Conservation (phyloP, 495 filamentous ascomycete species). For the Trypethelium eluteriae region DNA sequence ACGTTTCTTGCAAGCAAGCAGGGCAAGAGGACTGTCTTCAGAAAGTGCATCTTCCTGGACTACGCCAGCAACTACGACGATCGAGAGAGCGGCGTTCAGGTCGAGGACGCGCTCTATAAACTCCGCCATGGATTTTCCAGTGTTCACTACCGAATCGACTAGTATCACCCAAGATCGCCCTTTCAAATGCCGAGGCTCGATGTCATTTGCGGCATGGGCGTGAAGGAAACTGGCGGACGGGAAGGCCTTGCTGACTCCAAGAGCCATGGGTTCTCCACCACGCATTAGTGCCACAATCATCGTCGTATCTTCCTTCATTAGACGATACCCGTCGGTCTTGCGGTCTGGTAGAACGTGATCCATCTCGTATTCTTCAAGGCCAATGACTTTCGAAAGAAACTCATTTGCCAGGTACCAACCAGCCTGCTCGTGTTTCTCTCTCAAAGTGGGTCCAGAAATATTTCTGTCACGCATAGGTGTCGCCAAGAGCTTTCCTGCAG, state of each 20-base stretch:
- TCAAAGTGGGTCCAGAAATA: constrained; percentile 41
- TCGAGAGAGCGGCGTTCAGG: constrained; percentile 38
- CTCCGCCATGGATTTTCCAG: constrained; percentile 44
- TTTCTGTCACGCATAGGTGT: constrained; percentile 50
- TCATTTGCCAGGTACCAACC: constrained; percentile 51
- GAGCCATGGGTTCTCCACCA: constrained; percentile 60
- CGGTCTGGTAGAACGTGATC: constrained; percentile 52
- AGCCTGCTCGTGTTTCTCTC: constrained; percentile 45
- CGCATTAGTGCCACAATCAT: constrained; percentile 58
- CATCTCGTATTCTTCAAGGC: constrained; percentile 47
- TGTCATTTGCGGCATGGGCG: constrained; percentile 42
- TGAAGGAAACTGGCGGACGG: constrained; percentile 51
- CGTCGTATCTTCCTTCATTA: constrained; percentile 45
- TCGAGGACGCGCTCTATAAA: constrained; percentile 48
- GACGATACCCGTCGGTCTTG: constrained; percentile 45
- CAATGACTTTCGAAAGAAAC: constrained; percentile 44
- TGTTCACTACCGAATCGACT: constrained; percentile 59
- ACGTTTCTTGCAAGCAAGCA: constrained; percentile 25
- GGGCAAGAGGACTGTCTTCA: constrained; percentile 26
- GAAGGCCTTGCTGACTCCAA: constrained; percentile 52
- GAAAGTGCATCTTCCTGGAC: constrained; percentile 42
- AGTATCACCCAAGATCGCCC: constrained; percentile 42
- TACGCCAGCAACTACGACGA: constrained; percentile 53
- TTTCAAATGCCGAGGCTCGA: constrained; percentile 41
- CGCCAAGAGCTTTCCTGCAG: constrained; percentile 53